These are phyloP conservation scores for Neurospora cerealis DNA, from an alignment of 495 filamentous ascomycete species.

Conservation along the genomic window DNA sequence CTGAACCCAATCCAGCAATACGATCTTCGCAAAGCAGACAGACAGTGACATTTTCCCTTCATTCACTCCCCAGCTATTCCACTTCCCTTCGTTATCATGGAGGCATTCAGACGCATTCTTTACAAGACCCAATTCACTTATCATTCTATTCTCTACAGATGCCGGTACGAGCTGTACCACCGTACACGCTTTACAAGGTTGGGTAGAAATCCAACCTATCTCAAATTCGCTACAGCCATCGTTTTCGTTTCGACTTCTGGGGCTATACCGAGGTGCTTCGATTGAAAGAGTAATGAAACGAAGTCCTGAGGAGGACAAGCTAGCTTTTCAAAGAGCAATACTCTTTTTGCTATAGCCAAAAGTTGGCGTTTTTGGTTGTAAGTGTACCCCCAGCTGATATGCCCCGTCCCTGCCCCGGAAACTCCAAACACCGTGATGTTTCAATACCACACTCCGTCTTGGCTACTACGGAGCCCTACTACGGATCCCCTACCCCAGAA, in stretches of 20 bases:
- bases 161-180: background rate
- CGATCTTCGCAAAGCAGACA: background rate
- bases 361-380: background rate
- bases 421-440: background rate
- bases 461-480: background rate
- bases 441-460: background rate
- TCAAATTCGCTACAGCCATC: background rate
- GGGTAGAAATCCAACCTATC: background rate
- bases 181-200: background rate
- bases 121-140: background rate
- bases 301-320: background rate
- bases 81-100: background rate
- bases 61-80: background rate
- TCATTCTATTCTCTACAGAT: background rate
- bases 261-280: background rate
- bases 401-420: background rate
- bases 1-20: background rate
- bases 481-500: background rate
- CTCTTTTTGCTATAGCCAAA: background rate
- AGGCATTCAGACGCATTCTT: background rate
- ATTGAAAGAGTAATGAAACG: background rate
- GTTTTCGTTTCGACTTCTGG: background rate
- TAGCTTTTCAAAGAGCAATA: background rate
- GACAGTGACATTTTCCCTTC: background rate
- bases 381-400: background rate